Evolutionary conservation across 1,139 yeast genomes (phyloP).

Genomic region (Saccharomyces hybrid): DNA sequence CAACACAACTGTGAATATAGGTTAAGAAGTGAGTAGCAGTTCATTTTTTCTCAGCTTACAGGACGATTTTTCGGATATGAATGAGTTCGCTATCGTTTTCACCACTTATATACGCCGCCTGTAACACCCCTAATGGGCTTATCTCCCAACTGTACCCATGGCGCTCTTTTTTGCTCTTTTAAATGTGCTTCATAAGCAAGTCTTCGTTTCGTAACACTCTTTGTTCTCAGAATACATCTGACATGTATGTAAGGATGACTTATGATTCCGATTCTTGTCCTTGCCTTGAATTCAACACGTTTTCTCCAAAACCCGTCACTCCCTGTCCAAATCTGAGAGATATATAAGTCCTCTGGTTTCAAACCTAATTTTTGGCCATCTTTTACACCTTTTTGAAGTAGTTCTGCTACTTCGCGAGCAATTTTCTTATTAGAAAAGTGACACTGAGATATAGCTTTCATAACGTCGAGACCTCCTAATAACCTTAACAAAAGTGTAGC

Average conservation of each 20-base stretch:
- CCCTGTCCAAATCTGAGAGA: slow-evolving; percentile 87
- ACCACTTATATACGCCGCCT: slow-evolving; percentile 48
- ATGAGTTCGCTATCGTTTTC: slow-evolving; percentile 11
- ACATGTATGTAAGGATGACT: slow-evolving; percentile 75
- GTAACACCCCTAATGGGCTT: slow-evolving; percentile 40
- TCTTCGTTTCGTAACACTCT: slow-evolving; percentile 51
- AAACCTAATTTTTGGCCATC: slow-evolving; percentile 59
- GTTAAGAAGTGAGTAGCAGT: background rate
- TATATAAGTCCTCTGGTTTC: slow-evolving; percentile 55
- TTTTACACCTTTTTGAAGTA: slow-evolving; percentile 63
- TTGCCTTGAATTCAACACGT: slow-evolving; percentile 78
- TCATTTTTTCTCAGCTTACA: background rate
- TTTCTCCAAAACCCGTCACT: slow-evolving; percentile 71
- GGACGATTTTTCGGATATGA: background rate
- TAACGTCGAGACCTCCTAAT: slow-evolving; percentile 57
- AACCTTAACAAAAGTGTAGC: slow-evolving; percentile 76
- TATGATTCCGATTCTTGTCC: slow-evolving; percentile 82
- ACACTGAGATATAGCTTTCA: slow-evolving; percentile 83
- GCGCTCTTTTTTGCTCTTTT: slow-evolving; percentile 39
- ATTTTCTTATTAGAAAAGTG: slow-evolving; percentile 80
- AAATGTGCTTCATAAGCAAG: slow-evolving; percentile 50
- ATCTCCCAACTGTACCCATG: slow-evolving; percentile 39
- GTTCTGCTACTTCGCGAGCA: slow-evolving; percentile 69
- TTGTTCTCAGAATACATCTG: slow-evolving; percentile 64
- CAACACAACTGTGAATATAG: background rate